Conservation (phyloP, 306 rosid species). For the Abrus pulchellus region DNA sequence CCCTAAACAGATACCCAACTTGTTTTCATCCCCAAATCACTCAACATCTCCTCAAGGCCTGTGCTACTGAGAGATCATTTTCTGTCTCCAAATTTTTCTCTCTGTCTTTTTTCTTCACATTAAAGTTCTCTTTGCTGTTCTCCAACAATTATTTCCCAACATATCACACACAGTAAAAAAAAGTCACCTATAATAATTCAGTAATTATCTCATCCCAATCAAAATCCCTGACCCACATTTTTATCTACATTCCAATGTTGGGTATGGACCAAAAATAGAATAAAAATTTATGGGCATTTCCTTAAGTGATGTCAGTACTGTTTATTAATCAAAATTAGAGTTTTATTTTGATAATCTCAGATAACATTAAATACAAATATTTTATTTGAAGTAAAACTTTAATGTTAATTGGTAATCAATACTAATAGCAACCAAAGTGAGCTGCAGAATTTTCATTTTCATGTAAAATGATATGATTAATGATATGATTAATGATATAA, state of each 20-base stretch:
- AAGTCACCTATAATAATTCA: constrained; percentile 49
- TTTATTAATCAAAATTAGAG: no score
- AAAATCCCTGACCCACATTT: constrained; percentile 46
- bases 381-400: no score
- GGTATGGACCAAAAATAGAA: constrained; percentile 38
- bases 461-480: constrained; percentile 16
- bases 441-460: constrained; percentile 29
- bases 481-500: neutral
- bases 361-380: no score
- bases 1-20: constrained; percentile 56
- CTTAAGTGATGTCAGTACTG: no score
- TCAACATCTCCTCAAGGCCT: constrained; percentile 54
- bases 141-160: constrained; percentile 34
- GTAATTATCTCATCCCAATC: constrained; percentile 40
- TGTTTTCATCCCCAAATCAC: constrained; percentile 63
- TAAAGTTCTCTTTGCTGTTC: constrained; percentile 58
- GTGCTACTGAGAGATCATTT: constrained; percentile 56
- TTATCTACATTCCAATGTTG: constrained; percentile 39
- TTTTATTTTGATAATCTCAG: no score
- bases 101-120: constrained; percentile 60
- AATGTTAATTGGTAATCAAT: no score
- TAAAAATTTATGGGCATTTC: no score
- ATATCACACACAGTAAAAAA: neutral
- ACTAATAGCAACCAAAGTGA: neutral
- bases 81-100: constrained; percentile 58